Conservation (phyloP, 495 filamentous ascomycete species). For the Paragyromitra xinjiangensis region DNA sequence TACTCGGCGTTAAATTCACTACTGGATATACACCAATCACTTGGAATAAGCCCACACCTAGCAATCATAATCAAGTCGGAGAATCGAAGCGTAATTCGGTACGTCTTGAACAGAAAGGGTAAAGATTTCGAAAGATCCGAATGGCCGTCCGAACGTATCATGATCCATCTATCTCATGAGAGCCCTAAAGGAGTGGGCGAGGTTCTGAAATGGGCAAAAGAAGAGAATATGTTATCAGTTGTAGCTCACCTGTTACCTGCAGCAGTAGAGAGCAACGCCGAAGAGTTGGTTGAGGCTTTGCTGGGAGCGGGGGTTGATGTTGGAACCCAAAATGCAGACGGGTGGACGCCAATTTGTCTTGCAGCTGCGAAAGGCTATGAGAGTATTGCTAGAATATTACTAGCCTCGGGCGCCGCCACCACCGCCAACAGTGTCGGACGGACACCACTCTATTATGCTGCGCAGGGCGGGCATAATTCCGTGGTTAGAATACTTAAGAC, state of each 20-base stretch:
- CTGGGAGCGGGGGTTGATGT: not conserved
- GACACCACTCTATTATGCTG: not conserved
- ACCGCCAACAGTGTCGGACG: not conserved
- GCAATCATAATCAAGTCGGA: not conserved
- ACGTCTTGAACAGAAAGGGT: not conserved
- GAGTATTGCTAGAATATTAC: not conserved
- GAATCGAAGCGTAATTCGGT: not conserved
- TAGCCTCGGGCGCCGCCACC: not conserved
- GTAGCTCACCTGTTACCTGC: not conserved
- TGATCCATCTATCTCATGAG: not conserved
- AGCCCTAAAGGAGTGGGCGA: not conserved
- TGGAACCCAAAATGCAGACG: not conserved
- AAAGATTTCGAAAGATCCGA: not conserved
- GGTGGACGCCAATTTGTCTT: not conserved
- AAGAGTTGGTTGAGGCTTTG: not conserved
- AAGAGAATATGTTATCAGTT: not conserved
- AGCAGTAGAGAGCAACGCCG: not conserved
- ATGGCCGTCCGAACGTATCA: not conserved
- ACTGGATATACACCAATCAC: not conserved
- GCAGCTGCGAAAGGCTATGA: not conserved
- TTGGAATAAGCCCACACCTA: not conserved
- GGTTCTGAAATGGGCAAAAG: not conserved
- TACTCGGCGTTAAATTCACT: not conserved
- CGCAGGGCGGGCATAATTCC: not conserved
- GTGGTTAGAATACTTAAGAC: not conserved